Evolutionary conservation across 2,329 filamentous ascomycete genomes (phyloP), one percentile per base, ranked within the genome.

Genomic region (Metarhizium sp.): DNA sequence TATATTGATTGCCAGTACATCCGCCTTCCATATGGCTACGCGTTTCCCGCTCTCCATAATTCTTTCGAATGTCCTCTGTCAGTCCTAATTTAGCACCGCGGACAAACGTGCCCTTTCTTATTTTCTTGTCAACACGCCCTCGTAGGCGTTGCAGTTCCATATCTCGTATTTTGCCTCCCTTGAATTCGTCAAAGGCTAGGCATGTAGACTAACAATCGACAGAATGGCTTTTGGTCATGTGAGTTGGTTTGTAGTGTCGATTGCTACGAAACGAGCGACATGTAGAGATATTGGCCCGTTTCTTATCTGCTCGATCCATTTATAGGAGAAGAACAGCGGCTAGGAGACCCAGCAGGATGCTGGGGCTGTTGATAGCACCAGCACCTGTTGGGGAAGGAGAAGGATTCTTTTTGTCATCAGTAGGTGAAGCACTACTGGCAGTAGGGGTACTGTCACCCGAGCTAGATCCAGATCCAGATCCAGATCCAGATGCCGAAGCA

Each of bases 271-370:
- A 16, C 40, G 16, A 20, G 13, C 5, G 25, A 14, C 4, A 13
- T 25, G 13, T 5, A 25, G n/a, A 18, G 25, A 7, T 4, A 25
- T 25, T 25, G 25, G 25, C n/a, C 13, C 20, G 13, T 46, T 11
- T 25, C 20, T 29, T 8, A 3, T 11, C n/a, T n/a, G 20, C 10
- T 43, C 20, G 38, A 13, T 5, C 13, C 25, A 7, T 16, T 61
- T 58, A 68, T n/a, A 67, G 58, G 46, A 66, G 11, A 25, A 68
- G 65, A 32, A 63, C 32, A 2, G 66, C 48, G 7, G 57, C 65
- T 13, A 67, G 13, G 10, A 65, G 54, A 13, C 62, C 64, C 20
- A 60, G 53, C 29, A 68, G 38, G 18, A 61, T 49, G 50, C 49
- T 61, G 5, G 65, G 64, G 25, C 60, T 45, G 20, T 54, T 54